Base-by-base conservation (phyloP, 805 yeast species). In the Teunomyces stri region DNA sequence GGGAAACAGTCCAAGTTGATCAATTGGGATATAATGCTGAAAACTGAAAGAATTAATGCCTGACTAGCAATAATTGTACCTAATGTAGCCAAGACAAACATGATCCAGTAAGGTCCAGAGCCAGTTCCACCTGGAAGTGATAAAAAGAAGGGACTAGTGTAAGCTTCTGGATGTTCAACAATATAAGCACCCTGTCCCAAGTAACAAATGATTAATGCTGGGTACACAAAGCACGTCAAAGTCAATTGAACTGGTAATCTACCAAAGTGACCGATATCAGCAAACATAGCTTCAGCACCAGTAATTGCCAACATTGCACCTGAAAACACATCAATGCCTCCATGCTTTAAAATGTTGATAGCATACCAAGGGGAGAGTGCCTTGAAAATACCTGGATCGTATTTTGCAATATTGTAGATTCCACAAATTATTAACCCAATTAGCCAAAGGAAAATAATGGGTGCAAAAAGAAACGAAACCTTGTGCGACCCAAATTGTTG, bases 201-300 rank as follows among this genome's bases (percentile, higher is more conserved):
- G 54, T 81, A 81, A 21, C 75, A 65, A n/a, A 79, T 54, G 55
- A 78, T 68, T 53, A 81, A 61, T 34, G 76, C 67, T 12, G 84
- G 80, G 52, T 77, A 80, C n/a, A 79, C 82, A 48, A 78, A 66
- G 3, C 54, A 50, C 2, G 71, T 47, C 38, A 79, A 59, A 6
- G 84, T 70, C 9, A 80, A 44, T 51, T 79, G 81, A 40, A 79
- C 68, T 0, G 85, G 76, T 4, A 66, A 51, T 21, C 68, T 66
- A 2, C 82, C 80, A 55, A 80, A 78, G 55, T 78, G 83, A 3
- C 84, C 81, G 43, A 80, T 68, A 60, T 81, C 85, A 1, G 85
- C 83, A 64, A 81, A 82, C 81, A 81, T 76, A 5, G 85, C 84
- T 52, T 81, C 86, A 3, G 78, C 68, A 28, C 86, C 86, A 0